Percentiles rank a stretch among this genome's conserved stretches.
These are phyloP conservation scores for Phaeosphaeriaceae sp. DNA, from an alignment of 2,329 filamentous ascomycete species.

Conservation along the genomic window DNA sequence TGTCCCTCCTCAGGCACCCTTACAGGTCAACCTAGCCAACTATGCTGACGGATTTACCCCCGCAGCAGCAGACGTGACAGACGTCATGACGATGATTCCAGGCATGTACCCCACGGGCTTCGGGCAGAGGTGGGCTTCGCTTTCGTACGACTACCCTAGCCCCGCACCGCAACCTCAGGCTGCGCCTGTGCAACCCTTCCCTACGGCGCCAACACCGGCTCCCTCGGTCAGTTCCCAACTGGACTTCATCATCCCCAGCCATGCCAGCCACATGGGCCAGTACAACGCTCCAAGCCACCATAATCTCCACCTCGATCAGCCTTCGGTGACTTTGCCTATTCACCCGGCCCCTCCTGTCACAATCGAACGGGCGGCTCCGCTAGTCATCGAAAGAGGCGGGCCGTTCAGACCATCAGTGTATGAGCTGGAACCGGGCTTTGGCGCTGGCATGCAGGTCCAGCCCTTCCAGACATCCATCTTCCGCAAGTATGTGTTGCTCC, in stretches of 20 bases:
- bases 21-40: conserved; percentile 46
- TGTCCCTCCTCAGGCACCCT: conserved; percentile 34
- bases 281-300: conserved; percentile 35
- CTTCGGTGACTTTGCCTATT: conserved; percentile 41
- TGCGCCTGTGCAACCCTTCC: conserved; percentile 41
- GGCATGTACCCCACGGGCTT: conserved; percentile 52
- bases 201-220: conserved; percentile 35
- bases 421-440: conserved; percentile 53
- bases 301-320: conserved; percentile 42
- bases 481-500: conserved; percentile 51
- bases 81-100: conserved; percentile 53
- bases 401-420: conserved; percentile 57
- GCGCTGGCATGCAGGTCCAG: conserved; percentile 45
- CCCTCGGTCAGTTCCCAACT: conserved; percentile 38
- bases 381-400: conserved; percentile 43
- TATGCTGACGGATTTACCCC: conserved; percentile 52
- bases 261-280: conserved; percentile 33
- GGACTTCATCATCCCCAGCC: conserved; percentile 43
- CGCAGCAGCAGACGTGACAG: conserved; percentile 39
- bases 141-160: conserved; percentile 45
- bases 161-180: conserved; percentile 42
- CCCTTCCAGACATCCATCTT: conserved; percentile 59
- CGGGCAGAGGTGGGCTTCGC: conserved; percentile 42
- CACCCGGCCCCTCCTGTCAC: conserved; percentile 36
- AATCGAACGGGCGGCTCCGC: conserved; percentile 37